A percentile compares a stretch with the other conserved stretches of the same genome.
phyloP scores from a whole-genome alignment of 2,329 filamentous ascomycete genomes.

The Arachnomyces sp. region DNA sequence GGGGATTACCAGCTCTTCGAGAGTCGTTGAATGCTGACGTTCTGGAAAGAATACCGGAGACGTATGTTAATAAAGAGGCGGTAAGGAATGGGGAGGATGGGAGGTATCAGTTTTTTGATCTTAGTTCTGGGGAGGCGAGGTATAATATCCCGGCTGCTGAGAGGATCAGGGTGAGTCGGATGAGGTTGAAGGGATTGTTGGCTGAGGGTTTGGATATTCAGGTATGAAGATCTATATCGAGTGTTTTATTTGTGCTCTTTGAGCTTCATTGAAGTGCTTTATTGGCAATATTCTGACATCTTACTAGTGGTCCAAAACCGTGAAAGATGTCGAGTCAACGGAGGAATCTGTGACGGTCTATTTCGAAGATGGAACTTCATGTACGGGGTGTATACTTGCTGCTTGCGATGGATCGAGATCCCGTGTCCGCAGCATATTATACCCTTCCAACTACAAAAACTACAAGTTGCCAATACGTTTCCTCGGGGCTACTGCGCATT shows the following conservation, averaged over 20 bases:
- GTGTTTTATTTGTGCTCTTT: neutral
- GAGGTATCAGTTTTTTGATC: constrained; percentile 49
- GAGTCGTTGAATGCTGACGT: constrained; percentile 44
- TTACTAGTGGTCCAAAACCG: constrained; percentile 32
- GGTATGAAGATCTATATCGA: constrained; percentile 22
- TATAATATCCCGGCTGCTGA: constrained; percentile 39
- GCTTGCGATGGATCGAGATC: constrained; percentile 47
- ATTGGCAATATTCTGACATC: neutral
- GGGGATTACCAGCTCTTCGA: constrained; percentile 48
- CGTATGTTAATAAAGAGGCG: constrained; percentile 48
- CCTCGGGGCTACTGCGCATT: constrained; percentile 39
- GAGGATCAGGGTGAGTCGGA: constrained; percentile 42
- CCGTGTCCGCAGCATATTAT: constrained; percentile 29
- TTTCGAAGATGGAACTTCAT: constrained; percentile 42
- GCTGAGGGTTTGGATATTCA: constrained; percentile 40
- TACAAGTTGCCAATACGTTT: constrained; percentile 42
- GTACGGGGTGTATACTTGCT: constrained; percentile 38
- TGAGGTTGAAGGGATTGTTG: constrained; percentile 40
- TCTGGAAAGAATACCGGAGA: constrained; percentile 38
- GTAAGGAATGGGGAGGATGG: constrained; percentile 41
- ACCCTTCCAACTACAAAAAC: constrained; percentile 20
- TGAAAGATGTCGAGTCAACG: constrained; percentile 25
- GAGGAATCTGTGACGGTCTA: constrained; percentile 31
- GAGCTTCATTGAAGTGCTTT: no score
- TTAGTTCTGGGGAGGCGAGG: constrained; percentile 42